A percentile compares a stretch with the other conserved stretches of the same genome.
Evolutionary conservation across 306 rosid species (phyloP).

Genomic region (Acacia acuminata): DNA sequence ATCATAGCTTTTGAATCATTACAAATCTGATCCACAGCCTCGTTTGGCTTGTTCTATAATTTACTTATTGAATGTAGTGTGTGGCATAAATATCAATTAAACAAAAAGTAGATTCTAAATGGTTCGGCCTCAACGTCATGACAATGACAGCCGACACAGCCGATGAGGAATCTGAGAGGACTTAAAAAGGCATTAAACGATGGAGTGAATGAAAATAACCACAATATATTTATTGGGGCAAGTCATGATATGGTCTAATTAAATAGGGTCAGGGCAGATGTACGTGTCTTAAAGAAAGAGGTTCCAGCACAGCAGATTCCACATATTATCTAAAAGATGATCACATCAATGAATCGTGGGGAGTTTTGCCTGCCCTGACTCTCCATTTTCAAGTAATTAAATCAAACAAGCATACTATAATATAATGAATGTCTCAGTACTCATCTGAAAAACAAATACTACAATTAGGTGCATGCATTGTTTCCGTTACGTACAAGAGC

Average conservation of each 20-base stretch:
- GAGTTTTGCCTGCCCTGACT: background rate
- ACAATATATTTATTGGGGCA: background rate
- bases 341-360: background rate
- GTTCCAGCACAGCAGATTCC: conserved; percentile 38
- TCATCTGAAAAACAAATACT: background rate
- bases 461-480: conserved; percentile 22
- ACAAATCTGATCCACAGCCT: background rate
- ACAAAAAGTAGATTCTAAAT: background rate
- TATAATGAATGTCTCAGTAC: background rate
- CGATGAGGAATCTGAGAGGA: conserved; percentile 17
- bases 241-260: background rate
- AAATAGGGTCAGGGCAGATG: background rate
- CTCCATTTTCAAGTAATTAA: background rate
- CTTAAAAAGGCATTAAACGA: background rate
- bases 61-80: background rate
- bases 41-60: background rate
- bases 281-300: conserved; percentile 12
- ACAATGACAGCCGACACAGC: background rate
- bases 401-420: background rate
- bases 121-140: conserved; percentile 20
- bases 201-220: background rate
- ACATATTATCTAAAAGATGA: background rate
- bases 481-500: conserved; percentile 7
- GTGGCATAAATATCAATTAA: background rate
- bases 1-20: background rate